These are phyloP conservation scores for Leishmania guyanensis DNA, from an alignment of 208 protist genomes.

Conservation along the genomic window DNA sequence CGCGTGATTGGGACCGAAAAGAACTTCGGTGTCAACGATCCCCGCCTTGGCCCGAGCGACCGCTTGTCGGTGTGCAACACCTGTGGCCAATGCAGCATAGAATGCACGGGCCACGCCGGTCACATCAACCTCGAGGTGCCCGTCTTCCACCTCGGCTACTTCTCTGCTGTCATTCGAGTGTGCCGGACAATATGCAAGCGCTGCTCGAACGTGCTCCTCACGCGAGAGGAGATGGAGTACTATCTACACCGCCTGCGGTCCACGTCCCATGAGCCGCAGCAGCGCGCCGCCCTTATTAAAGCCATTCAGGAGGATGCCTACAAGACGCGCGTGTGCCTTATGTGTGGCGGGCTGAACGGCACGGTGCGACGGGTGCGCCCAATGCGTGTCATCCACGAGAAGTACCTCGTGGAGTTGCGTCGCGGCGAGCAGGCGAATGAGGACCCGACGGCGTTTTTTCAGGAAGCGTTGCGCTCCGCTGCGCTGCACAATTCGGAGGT, in stretches of 20 bases:
- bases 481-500: slow-evolving; percentile 62
- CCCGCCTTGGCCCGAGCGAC: slow-evolving; percentile 90
- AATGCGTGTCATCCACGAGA: slow-evolving; percentile 84
- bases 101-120: slow-evolving; percentile 99
- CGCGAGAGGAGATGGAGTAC: slow-evolving; percentile 71
- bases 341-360: slow-evolving; percentile 96
- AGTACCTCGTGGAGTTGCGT: slow-evolving; percentile 75
- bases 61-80: slow-evolving; percentile 90
- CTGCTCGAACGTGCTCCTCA: slow-evolving; percentile 93
- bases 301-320: slow-evolving; percentile 86
- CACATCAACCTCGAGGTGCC: slow-evolving; percentile 98
- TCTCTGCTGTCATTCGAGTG: slow-evolving; percentile 93
- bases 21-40: slow-evolving; percentile 91
- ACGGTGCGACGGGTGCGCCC: slow-evolving; percentile 77
- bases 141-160: slow-evolving; percentile 99
- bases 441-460: slow-evolving; percentile 34
- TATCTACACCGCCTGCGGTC: slow-evolving; percentile 55
- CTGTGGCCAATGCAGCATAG: slow-evolving; percentile 86
- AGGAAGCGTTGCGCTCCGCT: slow-evolving; percentile 54
- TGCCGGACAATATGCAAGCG: slow-evolving; percentile 98
- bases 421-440: slow-evolving; percentile 66
- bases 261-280: slow-evolving; percentile 59
- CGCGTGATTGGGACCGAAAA: slow-evolving; percentile 66
- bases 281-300: slow-evolving; percentile 70
- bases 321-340: slow-evolving; percentile 91